These are phyloP conservation scores for Globisporangium nodosum DNA, from an alignment of 352 stramenopile species.

Conservation along the genomic window DNA sequence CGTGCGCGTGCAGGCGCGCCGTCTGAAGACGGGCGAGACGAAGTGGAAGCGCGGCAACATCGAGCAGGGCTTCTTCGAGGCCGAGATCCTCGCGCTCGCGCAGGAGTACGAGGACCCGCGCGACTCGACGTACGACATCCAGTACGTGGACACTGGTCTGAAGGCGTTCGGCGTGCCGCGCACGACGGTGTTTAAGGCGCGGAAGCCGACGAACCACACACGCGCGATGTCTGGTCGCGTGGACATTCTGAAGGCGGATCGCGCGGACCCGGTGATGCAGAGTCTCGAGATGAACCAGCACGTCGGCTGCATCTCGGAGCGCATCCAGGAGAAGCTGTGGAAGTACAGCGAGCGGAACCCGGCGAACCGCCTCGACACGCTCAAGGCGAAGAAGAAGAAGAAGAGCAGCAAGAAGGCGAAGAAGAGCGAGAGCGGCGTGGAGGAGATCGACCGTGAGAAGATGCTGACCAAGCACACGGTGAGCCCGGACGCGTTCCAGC, in stretches of 20 bases:
- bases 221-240: constrained; percentile 77
- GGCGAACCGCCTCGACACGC: constrained; percentile 52
- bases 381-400: constrained; percentile 58
- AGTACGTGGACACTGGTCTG: constrained; percentile 79
- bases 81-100: constrained; percentile 58
- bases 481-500: constrained; percentile 78
- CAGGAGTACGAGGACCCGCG: constrained; percentile 60
- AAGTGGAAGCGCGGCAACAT: constrained; percentile 88
- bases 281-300: constrained; percentile 78
- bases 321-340: constrained; percentile 75
- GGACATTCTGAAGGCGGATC: constrained; percentile 63
- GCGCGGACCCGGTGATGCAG: constrained; percentile 87
- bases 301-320: constrained; percentile 84
- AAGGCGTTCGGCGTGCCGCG: constrained; percentile 77
- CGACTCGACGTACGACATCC: constrained; percentile 81
- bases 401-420: constrained; percentile 75
- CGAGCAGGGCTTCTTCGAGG: constrained; percentile 62
- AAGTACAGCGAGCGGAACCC: constrained; percentile 80
- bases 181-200: constrained; percentile 72
- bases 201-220: constrained; percentile 54
- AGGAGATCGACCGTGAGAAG: constrained; percentile 55
- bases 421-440: constrained; percentile 19
- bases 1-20: constrained; percentile 58
- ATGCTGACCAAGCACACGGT: constrained; percentile 80
- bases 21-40: constrained; percentile 64